Conservation (phyloP, 192 early-diverging fungal species). For the Backusella luteola region DNA sequence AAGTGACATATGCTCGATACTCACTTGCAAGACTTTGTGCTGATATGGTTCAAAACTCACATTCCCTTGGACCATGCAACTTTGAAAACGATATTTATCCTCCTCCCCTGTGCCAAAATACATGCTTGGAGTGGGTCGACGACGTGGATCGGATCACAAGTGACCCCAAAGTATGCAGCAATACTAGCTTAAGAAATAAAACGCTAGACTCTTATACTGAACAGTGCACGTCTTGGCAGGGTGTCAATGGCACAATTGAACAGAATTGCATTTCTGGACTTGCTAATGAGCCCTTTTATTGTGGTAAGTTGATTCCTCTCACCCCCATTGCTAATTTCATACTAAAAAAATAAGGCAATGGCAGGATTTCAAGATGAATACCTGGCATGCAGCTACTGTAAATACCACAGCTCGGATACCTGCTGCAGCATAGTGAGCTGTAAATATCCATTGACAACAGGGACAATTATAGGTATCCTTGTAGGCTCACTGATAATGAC, state of each 20-base stretch:
- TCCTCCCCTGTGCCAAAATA: conserved; percentile 24
- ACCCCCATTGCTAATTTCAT: background rate
- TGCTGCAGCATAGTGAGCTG: conserved; percentile 12
- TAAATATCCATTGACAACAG: background rate
- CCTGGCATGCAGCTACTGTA: conserved; percentile 17
- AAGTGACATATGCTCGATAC: conserved; percentile 28
- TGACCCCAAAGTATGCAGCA: background rate
- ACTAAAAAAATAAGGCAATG: background rate
- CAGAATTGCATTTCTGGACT: conserved; percentile 23
- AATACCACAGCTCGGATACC: background rate
- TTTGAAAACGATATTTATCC: conserved; percentile 15
- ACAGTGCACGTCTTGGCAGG: conserved; percentile 14
- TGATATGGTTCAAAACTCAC: conserved; percentile 16
- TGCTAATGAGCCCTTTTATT: conserved; percentile 29
- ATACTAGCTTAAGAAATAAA: background rate
- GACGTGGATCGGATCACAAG: background rate
- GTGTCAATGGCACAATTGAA: conserved; percentile 15
- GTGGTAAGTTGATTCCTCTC: conserved; percentile 14
- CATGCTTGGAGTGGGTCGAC: conserved; percentile 18
- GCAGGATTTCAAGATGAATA: conserved; percentile 3
- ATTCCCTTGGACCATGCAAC: conserved; percentile 20
- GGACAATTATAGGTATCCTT: conserved; percentile 21
- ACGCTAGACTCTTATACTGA: background rate
- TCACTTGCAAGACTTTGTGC: conserved; percentile 19
- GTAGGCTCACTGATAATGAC: background rate